Evolutionary conservation across 495 filamentous ascomycete genomes (phyloP).

Genomic region (Parmelia sp.): DNA sequence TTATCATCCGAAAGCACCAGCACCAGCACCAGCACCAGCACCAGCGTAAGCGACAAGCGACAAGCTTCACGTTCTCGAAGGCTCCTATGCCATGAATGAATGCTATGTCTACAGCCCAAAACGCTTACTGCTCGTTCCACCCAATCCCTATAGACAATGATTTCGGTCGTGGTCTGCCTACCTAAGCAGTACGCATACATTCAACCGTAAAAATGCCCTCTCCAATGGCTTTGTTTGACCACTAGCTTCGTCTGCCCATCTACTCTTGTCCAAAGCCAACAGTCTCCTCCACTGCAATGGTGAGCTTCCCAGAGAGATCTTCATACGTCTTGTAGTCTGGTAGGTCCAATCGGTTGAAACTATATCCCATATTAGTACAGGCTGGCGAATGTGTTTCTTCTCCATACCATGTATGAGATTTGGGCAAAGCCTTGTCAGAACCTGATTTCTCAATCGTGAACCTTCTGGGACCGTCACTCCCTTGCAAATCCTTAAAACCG

Average conservation of each 20-base stretch:
- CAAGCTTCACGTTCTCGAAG: not conserved
- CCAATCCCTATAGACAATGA: conserved; percentile 10
- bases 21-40: too few relatives aligned
- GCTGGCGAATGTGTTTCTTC: conserved; percentile 21
- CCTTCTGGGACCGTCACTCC: conserved; percentile 86
- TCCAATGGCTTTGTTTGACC: conserved; percentile 18
- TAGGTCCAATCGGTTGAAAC: conserved; percentile 96
- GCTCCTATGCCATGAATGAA: not conserved
- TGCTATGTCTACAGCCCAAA: conserved; percentile 15
- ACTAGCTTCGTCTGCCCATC: conserved; percentile 1
- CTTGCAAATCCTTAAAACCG: conserved; percentile 98
- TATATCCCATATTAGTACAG: conserved; percentile 29
- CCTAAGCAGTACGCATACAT: conserved; percentile 1
- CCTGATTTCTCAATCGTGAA: conserved; percentile 99
- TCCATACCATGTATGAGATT: conserved; percentile 95
- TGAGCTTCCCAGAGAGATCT: conserved; percentile 77
- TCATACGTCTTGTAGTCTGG: conserved; percentile 89
- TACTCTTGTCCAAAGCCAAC: conserved; percentile 99
- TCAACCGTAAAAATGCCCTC: not conserved
- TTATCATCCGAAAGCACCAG: not conserved
- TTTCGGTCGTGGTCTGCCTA: not conserved
- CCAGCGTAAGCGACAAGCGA: not conserved
- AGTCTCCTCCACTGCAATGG: conserved; percentile 96
- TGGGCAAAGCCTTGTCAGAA: conserved; percentile 80
- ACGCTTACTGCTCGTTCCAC: conserved; percentile 5